Conservation (phyloP, 805 yeast genomes). For the Maudiozyma turicensis region DNA sequence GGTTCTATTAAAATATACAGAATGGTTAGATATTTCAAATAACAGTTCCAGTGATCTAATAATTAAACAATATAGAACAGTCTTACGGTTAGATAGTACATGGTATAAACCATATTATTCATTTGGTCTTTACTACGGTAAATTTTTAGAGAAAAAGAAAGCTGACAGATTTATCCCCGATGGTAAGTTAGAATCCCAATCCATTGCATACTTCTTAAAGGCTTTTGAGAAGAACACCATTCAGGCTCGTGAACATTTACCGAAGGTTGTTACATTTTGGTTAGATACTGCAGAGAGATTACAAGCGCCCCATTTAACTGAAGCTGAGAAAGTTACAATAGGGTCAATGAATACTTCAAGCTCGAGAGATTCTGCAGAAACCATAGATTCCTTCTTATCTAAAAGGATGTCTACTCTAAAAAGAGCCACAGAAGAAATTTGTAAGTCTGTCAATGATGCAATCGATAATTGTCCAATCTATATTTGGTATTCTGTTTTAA, state of each 20-base stretch:
- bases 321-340: neutral
- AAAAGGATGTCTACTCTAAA: slow-evolving; percentile 23
- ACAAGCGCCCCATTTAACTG: neutral
- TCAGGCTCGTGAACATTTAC: slow-evolving; percentile 73
- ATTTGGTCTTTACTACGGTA: slow-evolving; percentile 70
- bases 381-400: neutral
- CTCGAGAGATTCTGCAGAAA: slow-evolving; percentile 17
- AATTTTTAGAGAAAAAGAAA: slow-evolving; percentile 59
- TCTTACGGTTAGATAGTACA: slow-evolving; percentile 41
- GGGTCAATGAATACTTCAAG: slow-evolving; percentile 9
- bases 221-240: slow-evolving; percentile 36
- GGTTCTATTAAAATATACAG: slow-evolving; percentile 68
- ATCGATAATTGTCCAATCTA: slow-evolving; percentile 40
- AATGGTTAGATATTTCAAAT: slow-evolving; percentile 82
- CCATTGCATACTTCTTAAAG: slow-evolving; percentile 22
- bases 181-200: slow-evolving; percentile 23
- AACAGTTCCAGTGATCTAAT: slow-evolving; percentile 71
- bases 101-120: slow-evolving; percentile 79
- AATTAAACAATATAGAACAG: slow-evolving; percentile 54
- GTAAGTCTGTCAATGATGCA: slow-evolving; percentile 39
- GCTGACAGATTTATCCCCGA: slow-evolving; percentile 29
- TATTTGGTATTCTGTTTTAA: slow-evolving; percentile 73
- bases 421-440: slow-evolving; percentile 36
- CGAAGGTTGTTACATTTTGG: slow-evolving; percentile 88
- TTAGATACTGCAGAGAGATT: slow-evolving; percentile 47